phyloP scores from a whole-genome alignment of 306 rosid genomes.

The Prunus padus region DNA sequence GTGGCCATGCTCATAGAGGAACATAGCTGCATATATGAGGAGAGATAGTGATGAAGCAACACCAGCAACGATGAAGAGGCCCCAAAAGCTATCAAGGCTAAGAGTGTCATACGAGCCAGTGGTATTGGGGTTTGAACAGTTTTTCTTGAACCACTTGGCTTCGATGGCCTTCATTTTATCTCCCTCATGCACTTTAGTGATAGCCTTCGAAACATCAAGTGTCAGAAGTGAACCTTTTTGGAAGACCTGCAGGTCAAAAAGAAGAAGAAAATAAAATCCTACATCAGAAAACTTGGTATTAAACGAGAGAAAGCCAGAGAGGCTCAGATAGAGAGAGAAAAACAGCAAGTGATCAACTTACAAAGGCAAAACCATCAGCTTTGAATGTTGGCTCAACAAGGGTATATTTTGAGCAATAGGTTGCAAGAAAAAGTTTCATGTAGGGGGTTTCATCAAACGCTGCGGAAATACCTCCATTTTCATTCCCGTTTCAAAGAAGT shows the following conservation, averaged over 20 bases:
- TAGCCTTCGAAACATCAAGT: neutral
- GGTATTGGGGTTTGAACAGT: constrained; percentile 23
- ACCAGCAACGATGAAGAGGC: constrained; percentile 49
- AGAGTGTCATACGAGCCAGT: constrained; percentile 30
- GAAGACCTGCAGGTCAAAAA: neutral
- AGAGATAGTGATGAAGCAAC: constrained; percentile 36
- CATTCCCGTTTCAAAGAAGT: constrained; percentile 38
- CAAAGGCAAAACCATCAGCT: constrained; percentile 65
- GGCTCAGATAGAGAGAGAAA: neutral
- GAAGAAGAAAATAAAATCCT: neutral
- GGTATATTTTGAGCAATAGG: constrained; percentile 45
- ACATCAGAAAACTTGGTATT: neutral
- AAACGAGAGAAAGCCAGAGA: neutral
- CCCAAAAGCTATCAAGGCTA: constrained; percentile 55
- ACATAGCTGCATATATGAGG: constrained; percentile 20
- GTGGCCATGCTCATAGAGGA: constrained; percentile 36
- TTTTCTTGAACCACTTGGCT: constrained; percentile 33
- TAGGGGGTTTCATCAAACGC: constrained; percentile 61
- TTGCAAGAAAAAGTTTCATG: constrained; percentile 37
- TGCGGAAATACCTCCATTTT: constrained; percentile 50
- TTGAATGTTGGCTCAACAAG: constrained; percentile 45
- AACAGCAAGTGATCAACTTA: constrained; percentile 25
- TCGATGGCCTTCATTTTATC: neutral
- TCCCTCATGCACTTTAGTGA: neutral
- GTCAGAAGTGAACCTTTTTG: constrained; percentile 9